Evolutionary conservation across 768 basidiomycete genomes (phyloP).

Genomic region (Boletus huronensis): DNA sequence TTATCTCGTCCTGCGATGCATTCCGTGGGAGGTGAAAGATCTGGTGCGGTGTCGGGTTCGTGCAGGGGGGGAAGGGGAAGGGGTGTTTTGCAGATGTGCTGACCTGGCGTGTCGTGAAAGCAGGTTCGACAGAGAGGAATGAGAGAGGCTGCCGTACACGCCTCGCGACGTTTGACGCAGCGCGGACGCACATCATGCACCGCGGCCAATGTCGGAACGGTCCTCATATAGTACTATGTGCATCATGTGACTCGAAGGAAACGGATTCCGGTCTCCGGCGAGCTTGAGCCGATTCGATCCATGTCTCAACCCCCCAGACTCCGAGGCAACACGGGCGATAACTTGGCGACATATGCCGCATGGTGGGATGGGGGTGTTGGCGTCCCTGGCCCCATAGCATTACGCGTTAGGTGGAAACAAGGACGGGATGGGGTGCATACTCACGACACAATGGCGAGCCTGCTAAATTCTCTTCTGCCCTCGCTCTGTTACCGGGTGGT

Average conservation of each 20-base stretch:
- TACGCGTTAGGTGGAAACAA: neutral
- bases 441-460: conserved; percentile 75
- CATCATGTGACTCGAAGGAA: neutral
- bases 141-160: neutral
- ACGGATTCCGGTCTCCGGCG: neutral
- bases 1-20: conserved; percentile 60
- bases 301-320: too few relatives aligned
- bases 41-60: conserved; percentile 61
- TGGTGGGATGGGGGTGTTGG: conserved; percentile 68
- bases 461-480: conserved; percentile 63
- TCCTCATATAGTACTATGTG: neutral
- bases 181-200: conserved; percentile 1
- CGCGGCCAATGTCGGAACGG: conserved; percentile 1
- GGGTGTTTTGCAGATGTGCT: conserved; percentile 12
- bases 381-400: conserved; percentile 49
- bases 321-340: conserved; percentile 63
- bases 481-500: conserved; percentile 57
- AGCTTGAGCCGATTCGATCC: too few relatives aligned
- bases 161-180: neutral
- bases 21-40: conserved; percentile 63
- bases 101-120: conserved; percentile 1
- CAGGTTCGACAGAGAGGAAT: neutral
- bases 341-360: conserved; percentile 95
- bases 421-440: conserved; percentile 21
- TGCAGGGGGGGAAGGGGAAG: conserved; percentile 51